Evolutionary conservation across 768 basidiomycete species (phyloP).

Genomic region (Pleurotus cornucopiae): DNA sequence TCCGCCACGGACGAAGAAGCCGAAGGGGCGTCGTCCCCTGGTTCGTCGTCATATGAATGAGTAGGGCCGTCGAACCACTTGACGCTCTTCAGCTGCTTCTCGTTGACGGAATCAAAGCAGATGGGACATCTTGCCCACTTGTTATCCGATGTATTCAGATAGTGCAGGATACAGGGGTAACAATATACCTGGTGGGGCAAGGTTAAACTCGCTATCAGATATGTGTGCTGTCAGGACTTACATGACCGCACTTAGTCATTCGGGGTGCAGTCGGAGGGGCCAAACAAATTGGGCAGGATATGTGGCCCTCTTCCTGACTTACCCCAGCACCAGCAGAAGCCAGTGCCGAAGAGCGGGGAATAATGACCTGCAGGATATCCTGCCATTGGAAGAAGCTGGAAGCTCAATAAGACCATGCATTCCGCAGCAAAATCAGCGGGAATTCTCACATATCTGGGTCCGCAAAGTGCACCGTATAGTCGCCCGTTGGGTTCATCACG

Average conservation of each 20-base stretch:
- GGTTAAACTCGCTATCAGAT: conserved; percentile 5
- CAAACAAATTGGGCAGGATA: conserved; percentile 92
- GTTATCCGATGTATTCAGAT: conserved; percentile 78
- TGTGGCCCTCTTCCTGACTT: conserved; percentile 54
- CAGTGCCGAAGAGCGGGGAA: conserved; percentile 78
- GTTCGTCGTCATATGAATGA: conserved; percentile 24
- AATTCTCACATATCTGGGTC: conserved; percentile 88
- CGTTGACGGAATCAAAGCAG: conserved; percentile 90
- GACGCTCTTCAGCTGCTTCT: conserved; percentile 87
- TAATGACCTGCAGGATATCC: conserved; percentile 91
- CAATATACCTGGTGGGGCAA: conserved; percentile 71
- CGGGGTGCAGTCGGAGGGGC: conserved; percentile 85
- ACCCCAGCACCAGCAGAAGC: conserved; percentile 54
- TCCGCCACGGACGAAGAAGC: conserved; percentile 39
- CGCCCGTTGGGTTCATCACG: conserved; percentile 88
- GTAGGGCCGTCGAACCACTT: conserved; percentile 74
- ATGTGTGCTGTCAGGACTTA: conserved; percentile 38
- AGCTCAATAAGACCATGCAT: conserved; percentile 13
- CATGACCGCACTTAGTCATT: conserved; percentile 98
- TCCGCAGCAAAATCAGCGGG: conserved; percentile 2
- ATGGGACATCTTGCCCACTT: conserved; percentile 96
- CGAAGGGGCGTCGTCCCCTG: conserved; percentile 23
- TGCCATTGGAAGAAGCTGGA: conserved; percentile 92
- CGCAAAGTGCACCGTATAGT: conserved; percentile 92
- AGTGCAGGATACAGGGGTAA: conserved; percentile 91